Evolutionary conservation across 805 yeast genomes (phyloP).

Genomic region (Pichia phayaonensis): DNA sequence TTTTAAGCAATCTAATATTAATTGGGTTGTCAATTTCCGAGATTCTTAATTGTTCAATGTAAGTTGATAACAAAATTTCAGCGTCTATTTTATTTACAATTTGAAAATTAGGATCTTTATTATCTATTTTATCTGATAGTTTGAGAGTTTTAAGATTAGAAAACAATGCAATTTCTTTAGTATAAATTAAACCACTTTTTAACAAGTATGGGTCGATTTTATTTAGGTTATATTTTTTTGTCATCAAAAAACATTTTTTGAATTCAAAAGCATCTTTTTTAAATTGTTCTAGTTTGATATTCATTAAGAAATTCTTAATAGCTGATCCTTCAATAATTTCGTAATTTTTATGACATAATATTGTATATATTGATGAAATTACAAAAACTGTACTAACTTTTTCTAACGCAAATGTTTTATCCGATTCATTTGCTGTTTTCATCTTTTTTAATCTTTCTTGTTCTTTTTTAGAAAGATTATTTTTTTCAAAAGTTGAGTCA

Average conservation of each 20-base stretch:
- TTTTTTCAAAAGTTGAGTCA: background rate
- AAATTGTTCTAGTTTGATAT: background rate
- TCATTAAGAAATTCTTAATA: background rate
- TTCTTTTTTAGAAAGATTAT: background rate
- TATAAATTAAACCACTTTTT: background rate
- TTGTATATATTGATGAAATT: background rate
- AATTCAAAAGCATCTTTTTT: background rate
- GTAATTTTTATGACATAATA: background rate
- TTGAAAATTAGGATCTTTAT: background rate
- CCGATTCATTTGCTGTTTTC: background rate
- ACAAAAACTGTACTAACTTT: background rate
- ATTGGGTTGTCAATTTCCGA: slow-evolving; percentile 11
- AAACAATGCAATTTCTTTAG: background rate
- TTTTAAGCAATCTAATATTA: slow-evolving; percentile 6
- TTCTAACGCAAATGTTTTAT: background rate
- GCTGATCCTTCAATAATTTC: background rate
- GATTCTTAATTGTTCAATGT: slow-evolving; percentile 4
- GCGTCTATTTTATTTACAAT: slow-evolving; percentile 1
- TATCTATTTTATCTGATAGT: background rate
- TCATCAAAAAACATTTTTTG: background rate
- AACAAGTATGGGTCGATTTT: background rate
- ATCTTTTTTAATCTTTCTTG: background rate
- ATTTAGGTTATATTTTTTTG: background rate
- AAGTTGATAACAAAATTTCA: slow-evolving; percentile 5
- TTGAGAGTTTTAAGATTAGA: background rate